Evolutionary conservation across 768 basidiomycete genomes (phyloP).

Genomic region (Pisolithus tinctorius): DNA sequence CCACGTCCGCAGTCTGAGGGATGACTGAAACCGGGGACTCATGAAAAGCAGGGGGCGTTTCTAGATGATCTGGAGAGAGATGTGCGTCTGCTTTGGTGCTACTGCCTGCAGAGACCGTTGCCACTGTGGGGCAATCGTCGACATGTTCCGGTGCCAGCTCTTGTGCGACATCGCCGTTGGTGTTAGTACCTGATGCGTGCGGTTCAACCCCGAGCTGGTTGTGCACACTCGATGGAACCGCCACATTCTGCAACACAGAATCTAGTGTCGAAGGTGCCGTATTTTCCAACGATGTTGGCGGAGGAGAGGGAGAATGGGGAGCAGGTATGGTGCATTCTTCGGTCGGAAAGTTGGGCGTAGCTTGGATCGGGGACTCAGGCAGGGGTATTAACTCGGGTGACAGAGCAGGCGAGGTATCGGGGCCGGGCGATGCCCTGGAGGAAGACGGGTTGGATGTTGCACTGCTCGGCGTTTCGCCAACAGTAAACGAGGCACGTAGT

Average conservation of each 20-base stretch:
- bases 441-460: conserved; percentile 35
- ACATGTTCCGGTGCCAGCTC: background rate
- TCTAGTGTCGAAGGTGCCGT: background rate
- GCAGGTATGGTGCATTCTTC: background rate
- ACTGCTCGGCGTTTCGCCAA: conserved; percentile 46
- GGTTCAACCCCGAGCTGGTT: no score
- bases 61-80: background rate
- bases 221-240: no score
- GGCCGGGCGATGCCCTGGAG: conserved; percentile 35
- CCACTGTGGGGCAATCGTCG: background rate
- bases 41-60: background rate
- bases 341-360: background rate
- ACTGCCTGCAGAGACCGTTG: background rate
- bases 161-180: background rate
- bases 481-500: conserved; percentile 56
- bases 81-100: background rate
- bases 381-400: conserved; percentile 40
- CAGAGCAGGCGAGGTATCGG: conserved; percentile 19
- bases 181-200: background rate
- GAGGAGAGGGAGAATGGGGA: background rate
- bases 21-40: background rate
- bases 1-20: conserved; percentile 32
- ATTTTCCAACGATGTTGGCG: background rate
- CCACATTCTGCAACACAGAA: no score
- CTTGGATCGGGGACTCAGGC: conserved; percentile 33